These are phyloP conservation scores for Saccharomyces hybrid DNA, from an alignment of 1,139 yeast genomes.

Conservation along the genomic window DNA sequence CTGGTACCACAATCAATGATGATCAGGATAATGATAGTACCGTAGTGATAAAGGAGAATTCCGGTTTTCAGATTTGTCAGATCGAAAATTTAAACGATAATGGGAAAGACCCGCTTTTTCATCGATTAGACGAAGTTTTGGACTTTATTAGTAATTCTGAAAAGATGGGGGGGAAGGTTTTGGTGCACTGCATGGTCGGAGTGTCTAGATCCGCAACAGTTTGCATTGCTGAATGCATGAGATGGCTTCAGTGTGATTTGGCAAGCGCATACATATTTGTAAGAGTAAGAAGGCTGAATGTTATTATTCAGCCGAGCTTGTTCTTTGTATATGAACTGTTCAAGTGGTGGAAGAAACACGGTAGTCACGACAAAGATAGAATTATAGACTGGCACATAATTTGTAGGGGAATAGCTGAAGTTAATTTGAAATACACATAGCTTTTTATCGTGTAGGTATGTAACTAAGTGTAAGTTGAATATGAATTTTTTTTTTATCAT, in stretches of 20 bases:
- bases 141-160: slow-evolving; percentile 38
- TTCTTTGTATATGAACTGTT: slow-evolving; percentile 77
- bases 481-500: slow-evolving; percentile 10
- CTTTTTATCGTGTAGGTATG: background rate
- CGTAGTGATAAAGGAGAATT: slow-evolving; percentile 24
- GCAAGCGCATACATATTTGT: slow-evolving; percentile 76
- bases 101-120: slow-evolving; percentile 43
- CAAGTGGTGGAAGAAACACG: slow-evolving; percentile 56
- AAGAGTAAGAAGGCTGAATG: slow-evolving; percentile 75
- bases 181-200: slow-evolving; percentile 87
- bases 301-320: slow-evolving; percentile 85
- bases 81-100: slow-evolving; percentile 41
- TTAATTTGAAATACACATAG: slow-evolving; percentile 45
- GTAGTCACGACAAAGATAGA: slow-evolving; percentile 41
- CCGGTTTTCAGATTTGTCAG: slow-evolving; percentile 33
- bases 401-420: slow-evolving; percentile 72
- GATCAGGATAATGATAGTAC: background rate
- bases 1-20: background rate
- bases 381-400: slow-evolving; percentile 77
- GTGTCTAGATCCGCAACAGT: slow-evolving; percentile 87
- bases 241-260: slow-evolving; percentile 52
- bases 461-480: background rate
- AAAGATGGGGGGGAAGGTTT: slow-evolving; percentile 39
- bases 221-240: slow-evolving; percentile 87
- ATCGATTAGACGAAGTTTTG: slow-evolving; percentile 37